Percentiles rank a stretch among this genome's conserved stretches.
Conservation (phyloP, 352 stramenopile genomes). For the Globisporangium sylvaticum region DNA sequence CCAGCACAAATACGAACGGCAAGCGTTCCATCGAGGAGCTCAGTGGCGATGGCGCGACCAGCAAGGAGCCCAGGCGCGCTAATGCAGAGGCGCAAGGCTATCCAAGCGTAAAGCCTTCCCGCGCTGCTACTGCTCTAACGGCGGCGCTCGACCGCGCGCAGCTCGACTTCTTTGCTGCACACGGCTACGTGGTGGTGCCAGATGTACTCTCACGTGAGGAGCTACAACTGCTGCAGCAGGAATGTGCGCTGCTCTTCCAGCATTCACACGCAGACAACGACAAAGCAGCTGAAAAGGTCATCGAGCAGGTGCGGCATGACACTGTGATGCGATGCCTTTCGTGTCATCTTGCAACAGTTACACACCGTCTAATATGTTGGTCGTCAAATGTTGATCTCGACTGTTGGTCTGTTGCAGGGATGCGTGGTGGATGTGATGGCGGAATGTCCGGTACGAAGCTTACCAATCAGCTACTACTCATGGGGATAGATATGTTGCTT, state of each 20-base stretch:
- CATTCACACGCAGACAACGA: conserved; percentile 6
- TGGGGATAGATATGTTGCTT: too few species aligned
- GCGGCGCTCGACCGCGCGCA: not conserved
- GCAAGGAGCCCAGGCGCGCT: not conserved
- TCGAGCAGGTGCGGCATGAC: conserved; percentile 20
- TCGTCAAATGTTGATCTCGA: too few species aligned
- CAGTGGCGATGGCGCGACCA: not conserved
- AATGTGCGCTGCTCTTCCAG: conserved; percentile 30
- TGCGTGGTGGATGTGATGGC: conserved; percentile 63
- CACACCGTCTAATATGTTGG: not conserved
- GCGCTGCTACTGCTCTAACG: not conserved
- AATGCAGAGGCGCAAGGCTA: not conserved
- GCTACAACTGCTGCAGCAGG: conserved; percentile 30
- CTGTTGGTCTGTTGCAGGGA: conserved; percentile 17
- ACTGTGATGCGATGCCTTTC: not conserved
- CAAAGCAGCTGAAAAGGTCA: conserved; percentile 17
- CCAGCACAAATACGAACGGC: not conserved
- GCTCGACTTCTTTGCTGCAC: conserved; percentile 6
- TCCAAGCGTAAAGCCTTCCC: not conserved
- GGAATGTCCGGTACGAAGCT: conserved; percentile 35
- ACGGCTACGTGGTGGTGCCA: conserved; percentile 27
- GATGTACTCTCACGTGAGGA: conserved; percentile 35
- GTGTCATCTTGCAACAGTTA: not conserved
- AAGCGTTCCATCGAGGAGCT: not conserved
- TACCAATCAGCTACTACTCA: not conserved